Percentiles rank a stretch among this genome's conserved stretches.
These are phyloP conservation scores for Tetracentron sinense DNA, from an alignment of 164 flowering plant genomes.

Conservation along the genomic window DNA sequence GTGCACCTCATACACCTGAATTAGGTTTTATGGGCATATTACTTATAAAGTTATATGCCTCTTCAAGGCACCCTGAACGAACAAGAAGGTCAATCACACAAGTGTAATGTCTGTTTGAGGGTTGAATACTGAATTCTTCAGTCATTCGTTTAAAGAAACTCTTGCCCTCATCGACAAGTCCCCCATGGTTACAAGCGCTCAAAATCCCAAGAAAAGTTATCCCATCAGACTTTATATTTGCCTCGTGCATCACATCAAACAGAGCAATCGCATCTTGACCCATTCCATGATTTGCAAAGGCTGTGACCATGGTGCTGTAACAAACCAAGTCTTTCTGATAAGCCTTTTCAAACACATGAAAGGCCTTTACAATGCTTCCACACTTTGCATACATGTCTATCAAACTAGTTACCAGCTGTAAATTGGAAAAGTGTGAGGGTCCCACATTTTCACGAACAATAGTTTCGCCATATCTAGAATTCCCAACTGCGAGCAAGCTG, in stretches of 20 bases:
- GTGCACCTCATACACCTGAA: slow-evolving; percentile 38
- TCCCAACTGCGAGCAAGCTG: too few species aligned
- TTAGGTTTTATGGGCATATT: slow-evolving; percentile 32
- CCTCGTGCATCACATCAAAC: slow-evolving; percentile 28
- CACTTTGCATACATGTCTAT: slow-evolving; percentile 42
- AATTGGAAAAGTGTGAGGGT: slow-evolving; percentile 15
- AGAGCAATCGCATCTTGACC: too few species aligned
- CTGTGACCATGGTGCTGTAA: slow-evolving; percentile 41
- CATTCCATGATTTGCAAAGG: slow-evolving; percentile 43
- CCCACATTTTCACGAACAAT: slow-evolving; percentile 15
- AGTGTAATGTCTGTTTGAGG: slow-evolving; percentile 36
- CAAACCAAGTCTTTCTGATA: slow-evolving; percentile 30
- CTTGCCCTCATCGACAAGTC: slow-evolving; percentile 36
- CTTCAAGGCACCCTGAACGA: slow-evolving; percentile 34
- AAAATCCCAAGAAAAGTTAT: slow-evolving; percentile 36
- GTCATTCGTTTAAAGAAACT: slow-evolving; percentile 33
- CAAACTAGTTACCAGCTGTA: slow-evolving; percentile 27
- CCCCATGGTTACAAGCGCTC: slow-evolving; percentile 45
- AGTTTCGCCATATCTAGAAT: slow-evolving; percentile 27
- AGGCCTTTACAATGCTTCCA: slow-evolving; percentile 32
- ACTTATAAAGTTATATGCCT: slow-evolving; percentile 27
- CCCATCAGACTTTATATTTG: slow-evolving; percentile 33
- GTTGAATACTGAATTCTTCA: slow-evolving; percentile 26
- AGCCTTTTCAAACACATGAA: slow-evolving; percentile 28
- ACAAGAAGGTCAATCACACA: slow-evolving; percentile 45